Evolutionary conservation across 2,329 filamentous ascomycete species (phyloP).

Genomic region (Xenosphaeropsis pyriputrescens): DNA sequence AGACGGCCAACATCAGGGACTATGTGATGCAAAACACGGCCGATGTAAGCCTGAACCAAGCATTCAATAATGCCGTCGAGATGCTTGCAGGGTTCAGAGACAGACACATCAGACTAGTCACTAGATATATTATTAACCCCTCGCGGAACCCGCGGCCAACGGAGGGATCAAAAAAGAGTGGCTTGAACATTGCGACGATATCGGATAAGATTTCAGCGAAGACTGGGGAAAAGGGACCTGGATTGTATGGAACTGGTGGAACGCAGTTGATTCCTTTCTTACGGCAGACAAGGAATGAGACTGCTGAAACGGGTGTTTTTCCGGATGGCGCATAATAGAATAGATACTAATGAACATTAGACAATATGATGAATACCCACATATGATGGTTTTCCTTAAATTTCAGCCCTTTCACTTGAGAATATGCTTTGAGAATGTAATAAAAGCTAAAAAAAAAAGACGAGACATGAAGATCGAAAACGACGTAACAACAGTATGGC

Average conservation of each 20-base stretch:
- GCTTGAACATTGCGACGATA: constrained; percentile 23
- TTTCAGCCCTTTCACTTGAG: too few relatives aligned
- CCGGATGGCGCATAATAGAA: background rate
- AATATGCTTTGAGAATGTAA: too few relatives aligned
- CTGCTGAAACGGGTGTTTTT: constrained; percentile 36
- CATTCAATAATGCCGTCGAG: constrained; percentile 62
- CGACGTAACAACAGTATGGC: too few relatives aligned
- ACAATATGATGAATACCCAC: too few relatives aligned
- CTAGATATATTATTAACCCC: constrained; percentile 78
- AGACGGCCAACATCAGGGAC: constrained; percentile 59
- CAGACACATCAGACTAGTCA: constrained; percentile 81
- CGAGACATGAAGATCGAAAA: too few relatives aligned
- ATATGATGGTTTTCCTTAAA: too few relatives aligned
- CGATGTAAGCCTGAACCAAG: constrained; percentile 34
- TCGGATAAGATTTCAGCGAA: constrained; percentile 7
- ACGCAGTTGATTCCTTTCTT: constrained; percentile 80
- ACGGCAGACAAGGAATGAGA: constrained; percentile 81
- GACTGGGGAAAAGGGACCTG: constrained; percentile 12
- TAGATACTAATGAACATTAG: too few relatives aligned
- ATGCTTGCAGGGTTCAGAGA: constrained; percentile 67
- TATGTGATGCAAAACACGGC: constrained; percentile 36
- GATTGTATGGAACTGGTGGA: constrained; percentile 69
- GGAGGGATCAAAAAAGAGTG: constrained; percentile 23
- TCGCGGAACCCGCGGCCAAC: constrained; percentile 29
- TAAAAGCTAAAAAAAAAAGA: too few relatives aligned